These are phyloP conservation scores for Boletus huronensis DNA, from an alignment of 768 basidiomycete genomes.

Conservation along the genomic window DNA sequence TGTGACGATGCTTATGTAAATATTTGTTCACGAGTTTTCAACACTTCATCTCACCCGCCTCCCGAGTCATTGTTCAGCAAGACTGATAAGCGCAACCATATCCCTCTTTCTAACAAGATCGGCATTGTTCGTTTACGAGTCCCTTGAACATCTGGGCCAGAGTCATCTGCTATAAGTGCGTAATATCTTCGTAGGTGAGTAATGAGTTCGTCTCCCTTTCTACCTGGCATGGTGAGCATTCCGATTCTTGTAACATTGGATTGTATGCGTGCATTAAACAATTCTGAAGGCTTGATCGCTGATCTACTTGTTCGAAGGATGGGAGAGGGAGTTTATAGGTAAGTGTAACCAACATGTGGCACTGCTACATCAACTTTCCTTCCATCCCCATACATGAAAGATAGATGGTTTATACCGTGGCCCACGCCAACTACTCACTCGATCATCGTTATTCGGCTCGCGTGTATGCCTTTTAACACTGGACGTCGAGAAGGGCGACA, in stretches of 20 bases:
- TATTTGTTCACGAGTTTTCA: too few relatives aligned
- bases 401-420: background rate
- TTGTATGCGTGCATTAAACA: background rate
- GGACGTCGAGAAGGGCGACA: background rate
- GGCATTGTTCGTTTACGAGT: background rate
- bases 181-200: background rate
- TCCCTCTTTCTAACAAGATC: background rate
- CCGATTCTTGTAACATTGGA: background rate
- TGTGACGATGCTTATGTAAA: too few relatives aligned
- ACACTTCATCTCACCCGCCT: background rate
- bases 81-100: background rate
- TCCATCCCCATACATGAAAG: too few relatives aligned
- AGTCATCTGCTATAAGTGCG: too few relatives aligned
- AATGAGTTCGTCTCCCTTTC: background rate
- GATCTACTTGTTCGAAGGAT: background rate
- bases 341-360: background rate
- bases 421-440: background rate
- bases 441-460: background rate
- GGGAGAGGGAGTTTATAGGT: background rate
- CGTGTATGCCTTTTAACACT: background rate
- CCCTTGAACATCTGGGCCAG: background rate
- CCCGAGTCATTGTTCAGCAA: background rate
- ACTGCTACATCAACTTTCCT: background rate
- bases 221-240: background rate
- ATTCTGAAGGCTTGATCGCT: background rate